Evolutionary conservation across 2,329 filamentous ascomycete species (phyloP).

Genomic region (Trichophyton schoenleinii): DNA sequence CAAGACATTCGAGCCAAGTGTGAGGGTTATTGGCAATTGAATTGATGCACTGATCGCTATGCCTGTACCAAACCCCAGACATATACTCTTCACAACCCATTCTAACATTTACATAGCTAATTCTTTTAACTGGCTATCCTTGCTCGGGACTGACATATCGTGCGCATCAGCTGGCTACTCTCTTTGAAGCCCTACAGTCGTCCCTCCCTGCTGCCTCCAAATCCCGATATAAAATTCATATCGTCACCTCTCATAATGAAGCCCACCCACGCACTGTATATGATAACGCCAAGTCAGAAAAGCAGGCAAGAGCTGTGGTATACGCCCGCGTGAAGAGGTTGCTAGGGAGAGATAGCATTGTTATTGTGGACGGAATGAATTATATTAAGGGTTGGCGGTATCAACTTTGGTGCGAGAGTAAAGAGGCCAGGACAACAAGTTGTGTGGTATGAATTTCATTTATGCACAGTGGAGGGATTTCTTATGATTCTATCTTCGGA

Average conservation of each 20-base stretch:
- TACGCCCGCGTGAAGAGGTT: slow-evolving; percentile 50
- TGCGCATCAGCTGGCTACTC: slow-evolving; percentile 43
- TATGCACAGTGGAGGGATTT: too few relatives aligned
- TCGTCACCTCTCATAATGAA: slow-evolving; percentile 29
- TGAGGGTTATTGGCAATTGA: too few relatives aligned
- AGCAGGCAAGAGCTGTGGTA: slow-evolving; percentile 50
- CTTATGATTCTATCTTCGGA: neutral
- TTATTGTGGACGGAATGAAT: slow-evolving; percentile 53
- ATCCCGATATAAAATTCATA: slow-evolving; percentile 33
- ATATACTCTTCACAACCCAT: neutral
- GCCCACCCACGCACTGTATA: slow-evolving; percentile 41
- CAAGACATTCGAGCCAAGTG: too few relatives aligned
- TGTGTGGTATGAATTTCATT: slow-evolving; percentile 41
- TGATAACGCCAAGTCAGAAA: slow-evolving; percentile 46
- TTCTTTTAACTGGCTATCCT: slow-evolving; percentile 51
- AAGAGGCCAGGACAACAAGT: slow-evolving; percentile 48
- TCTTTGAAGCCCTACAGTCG: slow-evolving; percentile 38
- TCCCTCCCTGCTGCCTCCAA: slow-evolving; percentile 28
- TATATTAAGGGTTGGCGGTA: slow-evolving; percentile 59
- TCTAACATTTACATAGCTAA: slow-evolving; percentile 34
- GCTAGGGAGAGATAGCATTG: slow-evolving; percentile 45
- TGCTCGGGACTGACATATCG: slow-evolving; percentile 52
- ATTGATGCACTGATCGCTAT: neutral
- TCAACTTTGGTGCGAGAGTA: slow-evolving; percentile 55
- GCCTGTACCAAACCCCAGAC: neutral